phyloP scores from a whole-genome alignment of 129 eudicot species.

The Lactuca saligna region DNA sequence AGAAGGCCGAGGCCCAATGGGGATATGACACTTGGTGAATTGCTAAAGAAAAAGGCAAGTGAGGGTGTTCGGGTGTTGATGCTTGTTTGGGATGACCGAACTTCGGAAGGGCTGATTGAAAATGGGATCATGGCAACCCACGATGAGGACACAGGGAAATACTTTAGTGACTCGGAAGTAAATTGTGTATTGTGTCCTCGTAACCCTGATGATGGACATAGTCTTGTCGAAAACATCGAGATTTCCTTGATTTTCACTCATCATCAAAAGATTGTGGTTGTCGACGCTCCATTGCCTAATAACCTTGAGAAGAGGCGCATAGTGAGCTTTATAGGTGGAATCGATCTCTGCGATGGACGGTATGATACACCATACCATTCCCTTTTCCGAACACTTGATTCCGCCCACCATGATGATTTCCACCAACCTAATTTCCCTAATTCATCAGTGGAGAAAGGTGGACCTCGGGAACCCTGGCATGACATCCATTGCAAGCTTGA shows the following conservation, averaged over 20 bases:
- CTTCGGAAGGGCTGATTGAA: constrained; percentile 57
- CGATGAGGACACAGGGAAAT: constrained; percentile 66
- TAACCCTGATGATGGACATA: constrained; percentile 79
- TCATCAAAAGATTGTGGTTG: constrained; percentile 80
- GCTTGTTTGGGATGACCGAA: constrained; percentile 93
- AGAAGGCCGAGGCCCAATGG: constrained; percentile 75
- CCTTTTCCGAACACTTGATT: constrained; percentile 59
- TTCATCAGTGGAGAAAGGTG: constrained; percentile 63
- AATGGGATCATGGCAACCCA: constrained; percentile 91
- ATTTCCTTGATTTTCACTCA: constrained; percentile 76
- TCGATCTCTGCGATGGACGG: constrained; percentile 86
- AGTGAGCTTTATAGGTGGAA: constrained; percentile 77
- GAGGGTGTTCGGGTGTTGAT: constrained; percentile 86
- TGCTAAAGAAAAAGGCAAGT: constrained; percentile 72
- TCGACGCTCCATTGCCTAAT: constrained; percentile 65
- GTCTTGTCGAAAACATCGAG: constrained; percentile 60
- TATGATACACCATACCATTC: constrained; percentile 79
- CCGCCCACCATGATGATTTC: constrained; percentile 72
- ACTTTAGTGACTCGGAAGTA: constrained; percentile 57
- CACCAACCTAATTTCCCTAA: constrained; percentile 72
- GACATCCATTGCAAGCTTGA: constrained; percentile 75
- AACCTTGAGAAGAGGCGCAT: constrained; percentile 52
- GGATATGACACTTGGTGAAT: constrained; percentile 70
- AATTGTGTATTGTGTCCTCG: constrained; percentile 86
- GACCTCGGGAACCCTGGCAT: constrained; percentile 95